These are phyloP conservation scores for Suhomyces pyralidae DNA, from an alignment of 805 yeast genomes.

Conservation along the genomic window DNA sequence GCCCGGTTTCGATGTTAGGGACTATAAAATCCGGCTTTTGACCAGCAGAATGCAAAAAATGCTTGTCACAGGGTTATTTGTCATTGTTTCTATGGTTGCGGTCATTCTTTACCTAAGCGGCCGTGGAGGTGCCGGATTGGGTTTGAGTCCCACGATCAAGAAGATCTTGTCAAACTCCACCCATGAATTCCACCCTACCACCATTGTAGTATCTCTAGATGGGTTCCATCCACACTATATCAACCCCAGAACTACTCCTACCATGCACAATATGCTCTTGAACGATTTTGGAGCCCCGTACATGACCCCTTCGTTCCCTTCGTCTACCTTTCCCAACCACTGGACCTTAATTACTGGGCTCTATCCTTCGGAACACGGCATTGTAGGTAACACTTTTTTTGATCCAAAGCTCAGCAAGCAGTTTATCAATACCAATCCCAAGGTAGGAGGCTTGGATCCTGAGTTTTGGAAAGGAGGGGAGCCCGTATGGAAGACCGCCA, in stretches of 20 bases:
- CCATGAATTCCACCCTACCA: slow-evolving; percentile 69
- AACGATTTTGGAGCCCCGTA: slow-evolving; percentile 67
- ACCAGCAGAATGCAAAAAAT: slow-evolving; percentile 3
- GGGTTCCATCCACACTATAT: slow-evolving; percentile 92
- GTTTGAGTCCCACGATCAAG: slow-evolving; percentile 10
- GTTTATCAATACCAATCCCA: slow-evolving; percentile 62
- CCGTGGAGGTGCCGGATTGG: neutral
- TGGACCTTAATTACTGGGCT: slow-evolving; percentile 89
- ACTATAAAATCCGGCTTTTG: slow-evolving; percentile 23
- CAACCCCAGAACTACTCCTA: slow-evolving; percentile 63
- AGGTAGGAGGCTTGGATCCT: slow-evolving; percentile 47
- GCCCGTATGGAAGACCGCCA: slow-evolving; percentile 82
- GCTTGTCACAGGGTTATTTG: slow-evolving; percentile 6
- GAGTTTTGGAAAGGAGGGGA: slow-evolving; percentile 84
- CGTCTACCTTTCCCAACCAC: slow-evolving; percentile 88
- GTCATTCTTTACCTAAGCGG: neutral
- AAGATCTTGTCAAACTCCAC: slow-evolving; percentile 55
- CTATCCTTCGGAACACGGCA: slow-evolving; percentile 81
- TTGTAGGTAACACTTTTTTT: slow-evolving; percentile 76
- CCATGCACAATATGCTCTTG: slow-evolving; percentile 54
- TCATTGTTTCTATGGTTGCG: neutral
- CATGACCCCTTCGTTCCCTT: slow-evolving; percentile 84
- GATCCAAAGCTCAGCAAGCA: slow-evolving; percentile 55
- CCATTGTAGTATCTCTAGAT: slow-evolving; percentile 75
- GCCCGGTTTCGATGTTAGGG: slow-evolving; percentile 15